Evolutionary conservation across 2,329 filamentous ascomycete species (phyloP).

Genomic region (Ceratocystis cubensis): DNA sequence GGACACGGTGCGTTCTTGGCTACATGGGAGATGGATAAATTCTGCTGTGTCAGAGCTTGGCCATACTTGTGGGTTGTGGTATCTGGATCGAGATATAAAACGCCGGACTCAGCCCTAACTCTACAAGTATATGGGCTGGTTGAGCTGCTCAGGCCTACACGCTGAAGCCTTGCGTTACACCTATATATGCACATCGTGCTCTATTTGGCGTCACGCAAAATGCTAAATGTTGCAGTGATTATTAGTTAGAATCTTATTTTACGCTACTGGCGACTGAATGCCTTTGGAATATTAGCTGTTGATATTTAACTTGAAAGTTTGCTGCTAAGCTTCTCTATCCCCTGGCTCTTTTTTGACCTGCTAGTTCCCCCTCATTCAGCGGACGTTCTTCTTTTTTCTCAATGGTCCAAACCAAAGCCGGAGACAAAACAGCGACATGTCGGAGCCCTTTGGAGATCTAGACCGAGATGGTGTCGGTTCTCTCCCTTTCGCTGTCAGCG

Average conservation of each 20-base stretch:
- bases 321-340: neutral
- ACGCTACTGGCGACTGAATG: neutral
- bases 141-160: too few relatives aligned
- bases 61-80: neutral
- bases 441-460: neutral
- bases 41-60: neutral
- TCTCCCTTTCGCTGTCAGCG: neutral
- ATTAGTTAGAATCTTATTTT: neutral
- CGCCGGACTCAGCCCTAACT: too few relatives aligned
- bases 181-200: too few relatives aligned
- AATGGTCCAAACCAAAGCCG: slow-evolving; percentile 2
- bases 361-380: neutral
- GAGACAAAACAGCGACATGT: neutral
- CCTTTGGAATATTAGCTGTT: neutral
- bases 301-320: neutral
- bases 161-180: too few relatives aligned
- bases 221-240: too few relatives aligned
- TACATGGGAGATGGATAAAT: too few relatives aligned
- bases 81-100: too few relatives aligned
- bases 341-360: neutral
- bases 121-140: too few relatives aligned
- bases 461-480: neutral
- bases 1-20: too few relatives aligned
- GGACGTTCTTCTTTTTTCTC: neutral
- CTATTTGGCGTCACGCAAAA: too few relatives aligned